Evolutionary conservation across 2,329 filamentous ascomycete genomes (phyloP), one percentile per base, ranked within the genome.

Genomic region (Fusarium sambucinum): DNA sequence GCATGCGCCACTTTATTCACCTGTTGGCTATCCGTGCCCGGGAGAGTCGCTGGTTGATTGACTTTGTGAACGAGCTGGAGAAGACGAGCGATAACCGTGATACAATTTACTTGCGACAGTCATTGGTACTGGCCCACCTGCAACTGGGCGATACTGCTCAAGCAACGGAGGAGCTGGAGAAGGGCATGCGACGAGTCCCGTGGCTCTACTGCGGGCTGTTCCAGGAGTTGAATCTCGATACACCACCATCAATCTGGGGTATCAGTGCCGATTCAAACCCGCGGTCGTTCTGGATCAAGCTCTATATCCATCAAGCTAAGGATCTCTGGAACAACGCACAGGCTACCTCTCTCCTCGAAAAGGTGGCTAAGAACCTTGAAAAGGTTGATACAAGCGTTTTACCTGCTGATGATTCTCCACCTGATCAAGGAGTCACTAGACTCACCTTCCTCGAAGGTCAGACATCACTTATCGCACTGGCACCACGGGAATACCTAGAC

Each of bases 161-260:
- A 46, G 92, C 92, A 33, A 87, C 89, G 63, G 83, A 85, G 54
- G 81, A 88, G 9, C 84, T 98, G 10, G 82, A 84, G 7, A 81
- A 84, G 10, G 91, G 93, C 3, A 91, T 97, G 77, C 84, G 88
- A 58, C 83, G 83, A 29, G 88, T 93, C 54, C 95, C 96, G 0
- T 99, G 94, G 93, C 84, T 97, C 4, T 94, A 95, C 73, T 89
- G 87, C 55, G 85, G 89, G 23, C 82, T 99, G 6, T 96, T 95
- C 76, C 90, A 92, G 71, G 91, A 93, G 47, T 83, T 98, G 27
- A 89, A 91, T 66, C 84, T 97, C 30, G 90, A 93, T 70, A 80
- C 92, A 10, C 94, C 96, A 2, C 90, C 90, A 33, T 87, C 89
- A 1, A 87, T 98, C 32, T 98, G 96, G 95, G 94, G 92, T 52